Conservation (phyloP, 768 basidiomycete genomes). For the Agrocybe praecox region DNA sequence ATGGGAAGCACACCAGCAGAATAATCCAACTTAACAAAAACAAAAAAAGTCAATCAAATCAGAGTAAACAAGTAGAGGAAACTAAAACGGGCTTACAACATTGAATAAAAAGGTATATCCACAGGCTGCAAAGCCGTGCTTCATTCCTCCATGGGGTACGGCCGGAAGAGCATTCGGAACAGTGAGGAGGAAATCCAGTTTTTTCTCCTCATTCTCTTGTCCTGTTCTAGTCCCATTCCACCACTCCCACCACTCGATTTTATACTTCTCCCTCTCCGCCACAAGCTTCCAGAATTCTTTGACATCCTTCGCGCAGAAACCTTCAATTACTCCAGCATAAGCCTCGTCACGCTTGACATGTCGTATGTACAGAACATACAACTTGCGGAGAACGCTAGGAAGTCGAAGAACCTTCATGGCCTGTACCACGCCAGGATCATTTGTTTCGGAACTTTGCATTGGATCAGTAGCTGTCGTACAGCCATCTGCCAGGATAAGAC, state of each 20-base stretch:
- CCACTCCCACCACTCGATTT: conserved; percentile 43
- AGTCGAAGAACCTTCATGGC: conserved; percentile 42
- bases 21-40: conserved; percentile 30
- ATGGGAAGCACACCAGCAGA: conserved; percentile 62
- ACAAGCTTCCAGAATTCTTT: conserved; percentile 50
- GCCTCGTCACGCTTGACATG: conserved; percentile 52
- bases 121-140: conserved; percentile 51
- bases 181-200: conserved; percentile 60
- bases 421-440: conserved; percentile 48
- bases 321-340: conserved; percentile 56
- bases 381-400: conserved; percentile 45
- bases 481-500: conserved; percentile 54
- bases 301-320: conserved; percentile 44
- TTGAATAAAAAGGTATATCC: conserved; percentile 69
- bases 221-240: conserved; percentile 17
- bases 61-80: background rate
- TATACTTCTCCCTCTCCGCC: conserved; percentile 46
- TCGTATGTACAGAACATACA: conserved; percentile 54
- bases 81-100: conserved; percentile 36
- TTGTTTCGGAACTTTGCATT: conserved; percentile 42
- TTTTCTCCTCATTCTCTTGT: conserved; percentile 25
- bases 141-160: conserved; percentile 54
- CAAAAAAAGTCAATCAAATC: background rate
- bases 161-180: conserved; percentile 62
- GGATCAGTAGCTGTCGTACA: conserved; percentile 38